Base-by-base conservation (phyloP, 148 eudicot genomes). In the Chenopodium formosanum region DNA sequence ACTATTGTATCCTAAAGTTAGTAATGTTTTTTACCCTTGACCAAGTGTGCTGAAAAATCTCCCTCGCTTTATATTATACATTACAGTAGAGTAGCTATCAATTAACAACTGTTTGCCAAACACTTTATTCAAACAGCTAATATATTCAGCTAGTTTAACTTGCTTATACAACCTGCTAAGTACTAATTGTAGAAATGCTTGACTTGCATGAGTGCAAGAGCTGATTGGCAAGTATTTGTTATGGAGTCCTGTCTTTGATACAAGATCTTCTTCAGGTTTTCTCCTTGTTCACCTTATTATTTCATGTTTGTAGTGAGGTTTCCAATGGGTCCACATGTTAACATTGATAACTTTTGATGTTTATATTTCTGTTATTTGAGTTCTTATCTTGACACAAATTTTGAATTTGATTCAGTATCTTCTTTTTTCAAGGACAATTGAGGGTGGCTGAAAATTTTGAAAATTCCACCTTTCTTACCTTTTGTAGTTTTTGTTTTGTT, bases 401-500 rank as follows among this genome's bases (percentile, higher is more conserved):
- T 53, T 53, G 60, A 14, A 53, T 11, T 13, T 16, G 60, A 53
- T 53, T 2, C 20, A 53, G 73, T 22, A 66, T 66, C 25, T 29
- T 78, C 44, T 27, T 34, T 22, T 31, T 48, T 19, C 47, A 27
- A 63, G 2, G 65, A 19, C 13, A 19, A 2, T n/a, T n/a, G 65
- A 1, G 25, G 65, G 65, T n/a, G 65, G 25, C 23, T 19, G 17
- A 56, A 56, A 32, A 7, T 1, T 56, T 70, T 37, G 22, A 68
- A 79, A 16, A 20, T 25, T 75, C 58, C 16, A 13, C 23, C n/a
- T 70, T 19, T 31, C 14, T 25, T 48, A 31, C 77, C 53, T 37
- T 64, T 27, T 83, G 79, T 19, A 74, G 70, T 20, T 50, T 25
- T 80, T 63, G 74, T 37, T 40, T 60, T 65, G 16, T 58, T 76